A percentile compares a stretch with the other conserved stretches of the same genome.
phyloP scores from a whole-genome alignment of 257 asterid genomes.

The Capsicum pubescens region DNA sequence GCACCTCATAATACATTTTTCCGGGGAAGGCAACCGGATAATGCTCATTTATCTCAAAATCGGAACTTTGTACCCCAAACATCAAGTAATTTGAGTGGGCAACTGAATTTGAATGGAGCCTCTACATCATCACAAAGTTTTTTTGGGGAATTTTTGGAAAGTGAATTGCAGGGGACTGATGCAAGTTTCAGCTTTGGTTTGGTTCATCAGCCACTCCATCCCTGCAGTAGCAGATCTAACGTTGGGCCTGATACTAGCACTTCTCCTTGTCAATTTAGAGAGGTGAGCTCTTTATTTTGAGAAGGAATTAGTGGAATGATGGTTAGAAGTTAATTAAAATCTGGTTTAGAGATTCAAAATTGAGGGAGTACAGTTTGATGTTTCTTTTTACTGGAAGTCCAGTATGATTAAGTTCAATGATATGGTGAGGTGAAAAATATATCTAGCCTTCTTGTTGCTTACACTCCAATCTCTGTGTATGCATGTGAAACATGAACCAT shows the following conservation, averaged over 20 bases:
- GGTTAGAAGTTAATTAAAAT: constrained; percentile 41
- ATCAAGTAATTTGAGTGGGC: constrained; percentile 52
- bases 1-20: constrained; percentile 41
- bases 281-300: constrained; percentile 57
- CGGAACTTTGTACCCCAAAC: constrained; percentile 47
- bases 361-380: constrained; percentile 43
- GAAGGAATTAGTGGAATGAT: constrained; percentile 39
- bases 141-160: constrained; percentile 45
- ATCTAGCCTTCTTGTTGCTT: not conserved
- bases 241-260: constrained; percentile 53
- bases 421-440: not conserved
- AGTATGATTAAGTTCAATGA: not conserved
- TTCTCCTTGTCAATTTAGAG: constrained; percentile 55
- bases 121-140: constrained; percentile 60
- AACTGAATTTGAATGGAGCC: constrained; percentile 51
- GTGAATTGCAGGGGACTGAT: constrained; percentile 52
- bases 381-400: constrained; percentile 18
- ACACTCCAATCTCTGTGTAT: constrained; percentile 8
- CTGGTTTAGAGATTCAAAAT: constrained; percentile 46
- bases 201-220: constrained; percentile 67
- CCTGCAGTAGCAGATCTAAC: constrained; percentile 55
- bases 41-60: constrained; percentile 34
- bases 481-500: not conserved
- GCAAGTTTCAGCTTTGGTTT: constrained; percentile 45
- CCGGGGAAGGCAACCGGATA: constrained; percentile 48